Conservation (phyloP, 2,329 filamentous ascomycete species). For the Aureobasidium subglaciale region DNA sequence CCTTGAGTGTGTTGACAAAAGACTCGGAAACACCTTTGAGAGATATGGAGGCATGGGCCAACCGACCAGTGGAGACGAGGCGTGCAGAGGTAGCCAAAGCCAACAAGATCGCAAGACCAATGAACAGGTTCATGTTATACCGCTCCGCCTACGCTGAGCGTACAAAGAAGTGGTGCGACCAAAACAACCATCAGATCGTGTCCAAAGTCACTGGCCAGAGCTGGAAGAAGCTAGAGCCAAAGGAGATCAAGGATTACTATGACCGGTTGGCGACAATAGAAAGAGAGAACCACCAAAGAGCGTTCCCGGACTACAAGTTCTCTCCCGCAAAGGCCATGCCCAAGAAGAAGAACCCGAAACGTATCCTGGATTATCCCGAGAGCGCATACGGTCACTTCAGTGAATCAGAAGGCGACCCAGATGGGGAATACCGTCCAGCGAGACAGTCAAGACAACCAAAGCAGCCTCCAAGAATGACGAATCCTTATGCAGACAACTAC, state of each 20-base stretch:
- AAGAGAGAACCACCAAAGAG: conserved; percentile 72
- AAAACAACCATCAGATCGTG: conserved; percentile 91
- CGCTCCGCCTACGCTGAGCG: conserved; percentile 85
- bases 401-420: conserved; percentile 21
- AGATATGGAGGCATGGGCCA: conserved; percentile 76
- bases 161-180: conserved; percentile 69
- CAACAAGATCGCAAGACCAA: conserved; percentile 79
- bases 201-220: conserved; percentile 80
- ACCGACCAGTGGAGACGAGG: conserved; percentile 61
- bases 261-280: conserved; percentile 73
- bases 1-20: conserved; percentile 64
- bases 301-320: conserved; percentile 92
- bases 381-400: conserved; percentile 25
- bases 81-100: conserved; percentile 55
- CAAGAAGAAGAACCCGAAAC: conserved; percentile 42
- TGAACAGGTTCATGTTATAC: conserved; percentile 99
- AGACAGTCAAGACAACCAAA: conserved; percentile 5
- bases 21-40: conserved; percentile 57
- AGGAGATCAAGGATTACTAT: conserved; percentile 66
- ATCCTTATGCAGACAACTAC: conserved; percentile 12
- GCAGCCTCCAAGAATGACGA: conserved; percentile 10
- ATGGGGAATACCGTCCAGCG: conserved; percentile 22
- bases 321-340: conserved; percentile 52
- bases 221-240: conserved; percentile 69
- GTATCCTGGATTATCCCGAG: conserved; percentile 19